Evolutionary conservation across 352 stramenopile genomes (phyloP), one percentile per base, ranked within the genome.

Genomic region (Stramenopiles sp.): DNA sequence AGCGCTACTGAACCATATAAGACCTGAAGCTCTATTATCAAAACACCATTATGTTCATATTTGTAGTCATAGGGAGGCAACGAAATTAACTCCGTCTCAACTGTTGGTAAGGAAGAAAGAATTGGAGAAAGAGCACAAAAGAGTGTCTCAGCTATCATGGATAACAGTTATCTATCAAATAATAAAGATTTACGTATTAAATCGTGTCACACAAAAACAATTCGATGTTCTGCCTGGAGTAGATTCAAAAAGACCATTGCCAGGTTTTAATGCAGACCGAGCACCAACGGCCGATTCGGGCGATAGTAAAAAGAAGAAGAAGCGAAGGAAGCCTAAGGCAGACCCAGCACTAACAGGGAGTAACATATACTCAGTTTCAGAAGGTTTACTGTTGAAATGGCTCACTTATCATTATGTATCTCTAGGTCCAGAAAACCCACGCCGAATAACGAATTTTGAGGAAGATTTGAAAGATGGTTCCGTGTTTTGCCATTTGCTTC

Each of bases 181-280:
- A 1, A 86, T 97, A 82, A 95, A 96, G 80, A 93, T 95, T 44
- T 98, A 97, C 82, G 83, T 97, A 33, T 84, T 98, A 0, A 91
- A 89, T 31, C 87, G 93, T 0, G 90, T 97, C 44, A 96, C 91
- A 0, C 89, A 86, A 33, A 95, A 95, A 80, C 84, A 85, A 0
- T 94, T 95, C 32, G 82, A 81, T 22, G 80, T 76, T 4, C 81
- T 91, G 7, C 88, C 88, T 7, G 88, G 88, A 32, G 86, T 89
- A 1, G 81, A 87, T 31, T 81, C 88, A 25, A 75, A 55, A 7
- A 82, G 67, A 82, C 55, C 55, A 25, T 71, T 71, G 55, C 55
- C 55, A 25, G 55, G 55, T 27, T 71, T 71, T 71, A 25, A 22
- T 27, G 55, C 82, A 32, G n/a, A n/a, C n/a, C n/a, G n/a, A n/a